Evolutionary conservation across 805 yeast species (phyloP).

Genomic region (Wickerhamomyces tratensis): DNA sequence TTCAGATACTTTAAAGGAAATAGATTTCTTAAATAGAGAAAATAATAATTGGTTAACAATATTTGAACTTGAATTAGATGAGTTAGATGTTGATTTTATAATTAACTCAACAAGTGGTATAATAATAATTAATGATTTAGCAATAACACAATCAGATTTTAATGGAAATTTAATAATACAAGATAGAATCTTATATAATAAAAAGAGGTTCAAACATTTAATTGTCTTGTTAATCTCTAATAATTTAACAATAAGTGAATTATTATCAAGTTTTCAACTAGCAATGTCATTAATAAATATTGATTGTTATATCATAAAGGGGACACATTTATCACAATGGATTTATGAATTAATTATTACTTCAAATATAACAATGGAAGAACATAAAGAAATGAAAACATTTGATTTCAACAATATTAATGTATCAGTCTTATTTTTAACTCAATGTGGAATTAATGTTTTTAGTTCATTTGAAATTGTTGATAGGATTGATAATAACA

Average conservation of each 20-base stretch:
- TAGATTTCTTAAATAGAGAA: neutral
- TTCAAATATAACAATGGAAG: too few species aligned
- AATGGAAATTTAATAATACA: conserved; percentile 4
- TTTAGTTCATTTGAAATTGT: conserved; percentile 1
- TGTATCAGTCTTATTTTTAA: conserved; percentile 2
- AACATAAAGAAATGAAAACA: neutral
- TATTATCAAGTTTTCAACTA: conserved; percentile 8
- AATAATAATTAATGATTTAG: conserved; percentile 1
- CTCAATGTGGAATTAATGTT: conserved; percentile 9
- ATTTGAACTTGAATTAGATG: conserved; percentile 9
- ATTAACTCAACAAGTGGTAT: conserved; percentile 7
- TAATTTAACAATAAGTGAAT: conserved; percentile 1
- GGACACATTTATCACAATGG: conserved; percentile 3
- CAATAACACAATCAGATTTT: conserved; percentile 6
- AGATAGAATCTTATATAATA: conserved; percentile 1
- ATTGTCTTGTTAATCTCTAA: conserved; percentile 3
- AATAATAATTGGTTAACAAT: conserved; percentile 2
- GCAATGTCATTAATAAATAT: conserved; percentile 7
- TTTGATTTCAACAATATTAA: neutral
- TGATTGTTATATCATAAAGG: neutral
- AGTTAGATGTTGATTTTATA: conserved; percentile 9
- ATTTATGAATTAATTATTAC: neutral
- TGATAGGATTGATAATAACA: neutral
- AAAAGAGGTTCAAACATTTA: conserved; percentile 1
- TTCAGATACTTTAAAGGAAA: too few species aligned